Base-by-base conservation (phyloP, 2,329 filamentous ascomycete species). In the Penicillium sp. region DNA sequence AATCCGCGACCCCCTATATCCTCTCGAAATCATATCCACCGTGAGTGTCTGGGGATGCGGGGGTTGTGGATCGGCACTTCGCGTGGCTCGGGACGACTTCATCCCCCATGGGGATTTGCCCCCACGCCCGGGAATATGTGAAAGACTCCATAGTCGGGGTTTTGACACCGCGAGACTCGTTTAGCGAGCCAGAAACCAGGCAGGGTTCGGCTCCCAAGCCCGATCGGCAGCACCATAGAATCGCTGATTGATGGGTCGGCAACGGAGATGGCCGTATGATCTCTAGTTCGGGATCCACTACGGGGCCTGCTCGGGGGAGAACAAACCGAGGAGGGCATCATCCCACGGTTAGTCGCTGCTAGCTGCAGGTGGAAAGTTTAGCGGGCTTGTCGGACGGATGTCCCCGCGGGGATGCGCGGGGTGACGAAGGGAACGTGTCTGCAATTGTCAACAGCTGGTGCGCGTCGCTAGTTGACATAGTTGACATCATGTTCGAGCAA, bases 61-160 rank as follows among this genome's bases (percentile, higher is more conserved):
- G 51, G 51, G 17, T n/a, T 40, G 51, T 46, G 49, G 46, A 52
- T 13, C 34, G 26, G 7, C 24, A 21, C 21, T 50, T 24, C 15
- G 17, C 34, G 15, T 32, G 27, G 48, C 42, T 42, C 46, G 46
- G 46, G 40, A 51, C n/a, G 33, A 46, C 42, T 32, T 44, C 46
- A 21, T 50, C 30, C 51, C 51, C 47, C 50, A 39, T 52, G 50
- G 50, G 50, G 46, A 37, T 32, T 12, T 23, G 8, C 44, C 50
- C 50, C 45, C 45, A 52, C 44, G 50, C 39, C 13, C 30, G 27
- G 29, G 13, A 23, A 36, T 24, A 15, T 13, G 17, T 29, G 30
- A n/a, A 15, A 47, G 15, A 13, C 10, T n/a, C 32, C 15, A 8
- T 15, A 24, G 24, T 30, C 17, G 30, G 32, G 8, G 2, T 33